Conservation (phyloP, 139 green algal species). For the Pseudopediastrum boryanum region DNA sequence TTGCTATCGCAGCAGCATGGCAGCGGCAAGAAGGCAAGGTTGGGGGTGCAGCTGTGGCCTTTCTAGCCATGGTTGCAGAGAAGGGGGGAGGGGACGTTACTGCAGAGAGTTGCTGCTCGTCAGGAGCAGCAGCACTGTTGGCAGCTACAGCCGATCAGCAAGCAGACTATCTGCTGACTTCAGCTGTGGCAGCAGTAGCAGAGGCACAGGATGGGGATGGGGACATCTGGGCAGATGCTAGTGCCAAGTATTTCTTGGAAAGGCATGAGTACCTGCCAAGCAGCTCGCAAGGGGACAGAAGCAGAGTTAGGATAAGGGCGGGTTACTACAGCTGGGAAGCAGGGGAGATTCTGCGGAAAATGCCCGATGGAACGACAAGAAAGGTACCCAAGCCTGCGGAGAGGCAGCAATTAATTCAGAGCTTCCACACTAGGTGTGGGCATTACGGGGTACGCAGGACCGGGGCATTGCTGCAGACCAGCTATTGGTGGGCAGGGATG, state of each 20-base stretch:
- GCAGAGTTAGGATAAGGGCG: background rate
- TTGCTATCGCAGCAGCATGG: background rate
- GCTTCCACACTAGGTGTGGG: background rate
- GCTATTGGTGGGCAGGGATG: conserved; percentile 25
- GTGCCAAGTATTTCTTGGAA: background rate
- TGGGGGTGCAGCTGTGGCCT: background rate
- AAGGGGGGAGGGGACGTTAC: background rate
- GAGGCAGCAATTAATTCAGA: background rate
- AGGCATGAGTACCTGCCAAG: background rate
- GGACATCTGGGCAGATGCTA: background rate
- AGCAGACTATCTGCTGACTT: background rate
- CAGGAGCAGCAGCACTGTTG: background rate
- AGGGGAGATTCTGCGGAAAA: background rate
- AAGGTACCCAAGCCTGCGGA: background rate
- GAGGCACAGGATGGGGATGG: background rate
- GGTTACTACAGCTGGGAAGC: background rate
- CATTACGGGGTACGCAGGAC: conserved; percentile 21
- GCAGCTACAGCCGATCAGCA: background rate
- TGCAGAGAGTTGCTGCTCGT: background rate
- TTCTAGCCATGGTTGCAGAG: background rate
- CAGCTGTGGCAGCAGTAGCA: background rate
- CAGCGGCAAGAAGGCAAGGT: background rate
- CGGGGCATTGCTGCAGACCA: background rate
- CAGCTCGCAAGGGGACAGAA: background rate
- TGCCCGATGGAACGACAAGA: background rate